A percentile compares a stretch with the other conserved stretches of the same genome.
These are phyloP conservation scores for Wickerhamiella galacta DNA, from an alignment of 805 yeast species.

Conservation along the genomic window DNA sequence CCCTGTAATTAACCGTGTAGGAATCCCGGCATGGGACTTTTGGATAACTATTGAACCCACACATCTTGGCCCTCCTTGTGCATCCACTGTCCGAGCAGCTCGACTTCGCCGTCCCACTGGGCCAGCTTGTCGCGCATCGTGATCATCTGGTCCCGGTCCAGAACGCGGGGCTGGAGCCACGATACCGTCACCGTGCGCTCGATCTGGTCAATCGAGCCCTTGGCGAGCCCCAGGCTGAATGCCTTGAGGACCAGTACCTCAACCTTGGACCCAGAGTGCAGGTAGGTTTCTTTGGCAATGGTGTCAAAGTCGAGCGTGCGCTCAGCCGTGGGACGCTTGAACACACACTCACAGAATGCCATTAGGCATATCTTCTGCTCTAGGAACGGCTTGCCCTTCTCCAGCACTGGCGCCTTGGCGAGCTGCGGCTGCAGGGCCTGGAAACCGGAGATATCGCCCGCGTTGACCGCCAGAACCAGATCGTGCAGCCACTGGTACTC, in stretches of 20 bases:
- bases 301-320: conserved; percentile 58
- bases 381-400: conserved; percentile 44
- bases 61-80: conserved; percentile 43
- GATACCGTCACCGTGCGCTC: conserved; percentile 58
- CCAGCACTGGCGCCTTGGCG: conserved; percentile 37
- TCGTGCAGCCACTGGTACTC: conserved; percentile 55
- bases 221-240: conserved; percentile 61
- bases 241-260: conserved; percentile 89
- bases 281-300: conserved; percentile 54
- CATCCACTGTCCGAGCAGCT: conserved; percentile 44
- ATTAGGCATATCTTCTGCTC: conserved; percentile 84
- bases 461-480: conserved; percentile 51
- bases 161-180: conserved; percentile 94
- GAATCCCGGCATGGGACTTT: no score
- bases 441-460: conserved; percentile 60
- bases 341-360: conserved; percentile 78
- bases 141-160: conserved; percentile 64
- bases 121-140: conserved; percentile 57
- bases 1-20: no score
- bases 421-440: conserved; percentile 30
- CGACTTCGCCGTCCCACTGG: conserved; percentile 66
- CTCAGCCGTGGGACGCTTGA: conserved; percentile 53
- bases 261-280: conserved; percentile 48
- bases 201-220: conserved; percentile 86
- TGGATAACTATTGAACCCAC: conserved; percentile 27